These are phyloP conservation scores for Paraleonurus japonicus DNA, from an alignment of 257 asterid genomes.

Conservation along the genomic window DNA sequence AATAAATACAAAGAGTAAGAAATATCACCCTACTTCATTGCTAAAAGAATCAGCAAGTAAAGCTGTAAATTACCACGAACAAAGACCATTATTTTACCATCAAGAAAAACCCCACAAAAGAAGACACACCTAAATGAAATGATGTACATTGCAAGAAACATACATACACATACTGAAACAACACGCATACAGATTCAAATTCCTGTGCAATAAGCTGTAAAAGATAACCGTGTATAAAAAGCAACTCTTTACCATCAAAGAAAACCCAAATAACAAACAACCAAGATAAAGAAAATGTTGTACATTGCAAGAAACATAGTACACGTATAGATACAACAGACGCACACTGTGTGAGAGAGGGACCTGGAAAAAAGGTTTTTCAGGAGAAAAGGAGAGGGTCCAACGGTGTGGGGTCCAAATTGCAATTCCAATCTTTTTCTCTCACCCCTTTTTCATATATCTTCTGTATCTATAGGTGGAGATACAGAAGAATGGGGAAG, in stretches of 20 bases:
- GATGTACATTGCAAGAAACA: neutral
- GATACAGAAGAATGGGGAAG: conserved; percentile 23
- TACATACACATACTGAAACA: neutral
- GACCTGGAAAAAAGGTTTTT: conserved; percentile 28
- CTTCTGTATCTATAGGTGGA: conserved; percentile 28
- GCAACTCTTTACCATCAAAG: too few species aligned
- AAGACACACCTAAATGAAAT: too few species aligned
- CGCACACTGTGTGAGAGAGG: neutral
- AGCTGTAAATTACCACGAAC: neutral
- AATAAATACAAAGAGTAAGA: conserved; percentile 8
- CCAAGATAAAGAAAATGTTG: neutral
- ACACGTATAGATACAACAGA: neutral
- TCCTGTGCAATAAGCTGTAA: too few species aligned
- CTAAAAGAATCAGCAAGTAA: neutral
- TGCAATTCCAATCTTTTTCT: conserved; percentile 13
- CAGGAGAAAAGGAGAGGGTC: conserved; percentile 32
- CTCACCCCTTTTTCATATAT: neutral
- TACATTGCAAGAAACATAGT: neutral
- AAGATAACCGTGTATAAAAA: too few species aligned
- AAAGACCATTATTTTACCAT: neutral
- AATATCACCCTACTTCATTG: neutral
- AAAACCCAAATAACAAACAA: neutral
- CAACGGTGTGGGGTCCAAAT: conserved; percentile 24
- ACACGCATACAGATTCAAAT: too few species aligned
- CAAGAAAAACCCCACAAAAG: neutral